These are phyloP conservation scores for Globisporangium echinulatum DNA, from an alignment of 352 stramenopile genomes.

Conservation along the genomic window DNA sequence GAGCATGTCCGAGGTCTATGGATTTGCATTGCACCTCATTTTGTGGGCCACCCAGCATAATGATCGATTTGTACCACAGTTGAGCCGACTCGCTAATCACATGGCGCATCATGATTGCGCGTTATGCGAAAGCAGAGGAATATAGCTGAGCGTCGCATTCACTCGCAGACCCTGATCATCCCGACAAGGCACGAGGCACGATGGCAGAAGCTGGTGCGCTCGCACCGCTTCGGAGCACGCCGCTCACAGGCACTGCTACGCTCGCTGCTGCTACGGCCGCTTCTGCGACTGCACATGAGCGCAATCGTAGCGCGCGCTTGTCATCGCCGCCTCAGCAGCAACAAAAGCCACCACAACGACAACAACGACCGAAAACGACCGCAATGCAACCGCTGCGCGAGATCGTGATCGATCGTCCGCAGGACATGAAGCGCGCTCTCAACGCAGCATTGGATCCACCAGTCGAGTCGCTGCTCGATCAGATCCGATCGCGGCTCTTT, in stretches of 20 bases:
- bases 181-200: no score
- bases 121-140: neutral
- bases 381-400: slow-evolving; percentile 16
- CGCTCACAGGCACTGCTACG: neutral
- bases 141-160: no score
- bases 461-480: neutral
- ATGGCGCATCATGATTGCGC: no score
- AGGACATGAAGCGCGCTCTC: slow-evolving; percentile 13
- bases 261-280: neutral
- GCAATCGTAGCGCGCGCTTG: no score
- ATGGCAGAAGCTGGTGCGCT: neutral
- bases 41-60: no score
- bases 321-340: neutral
- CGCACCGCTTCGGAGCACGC: neutral
- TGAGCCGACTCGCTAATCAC: no score
- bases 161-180: no score
- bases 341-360: neutral
- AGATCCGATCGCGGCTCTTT: slow-evolving; percentile 4
- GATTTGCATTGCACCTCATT: no score
- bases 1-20: no score
- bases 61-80: no score
- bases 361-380: no score
- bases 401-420: slow-evolving; percentile 41
- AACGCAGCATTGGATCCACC: slow-evolving; percentile 6
- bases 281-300: no score